Base-by-base conservation (phyloP, 2,329 filamentous ascomycete genomes). In the Ascochyta clinopodiicola region DNA sequence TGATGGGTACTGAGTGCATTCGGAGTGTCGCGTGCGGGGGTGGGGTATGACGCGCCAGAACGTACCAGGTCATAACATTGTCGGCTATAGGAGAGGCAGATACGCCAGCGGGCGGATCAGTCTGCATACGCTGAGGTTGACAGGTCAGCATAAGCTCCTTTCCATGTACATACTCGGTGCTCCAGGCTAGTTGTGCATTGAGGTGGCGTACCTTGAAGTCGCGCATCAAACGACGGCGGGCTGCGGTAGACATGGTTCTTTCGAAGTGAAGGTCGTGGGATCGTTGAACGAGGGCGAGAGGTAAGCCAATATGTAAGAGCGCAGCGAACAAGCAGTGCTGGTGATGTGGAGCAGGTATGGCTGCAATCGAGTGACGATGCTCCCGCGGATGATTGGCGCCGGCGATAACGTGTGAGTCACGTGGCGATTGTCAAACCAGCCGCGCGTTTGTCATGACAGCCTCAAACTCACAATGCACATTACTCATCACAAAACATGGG, bases 41-140 rank as follows among this genome's bases (percentile, higher is more conserved):
- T 61, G 49, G 57, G 48, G 60, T 61, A 48, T 58, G 68, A 19
- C 29, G 39, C 35, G 32, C 46, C 35, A 31, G 40, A 42, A 34
- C 83, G 62, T 84, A 96, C 92, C 92, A 96, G 44, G 91, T 96
- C 92, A 96, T 96, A 70, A 96, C 92, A 81, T 96, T 96, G 73
- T 96, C 92, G 59, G 94, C 92, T 42, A 98, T 90, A 6, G 95
- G 95, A 48, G 93, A 98, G 15, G 95, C 95, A 63, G 94, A 98
- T 48, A 99, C 94, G 55, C 95, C 95, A 46, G 94, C 94, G 9
- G 95, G 95, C 76, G 95, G 95, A 74, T 99, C 95, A 40, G 94
- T 98, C 81, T 99, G 95, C 94, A 99, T 99, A 78, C 95, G 92
- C 93, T 96, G 74, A 54, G 58, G 15, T 34, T 21, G 32, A 35